phyloP scores from a whole-genome alignment of 768 basidiomycete genomes.

The Suillus plorans region DNA sequence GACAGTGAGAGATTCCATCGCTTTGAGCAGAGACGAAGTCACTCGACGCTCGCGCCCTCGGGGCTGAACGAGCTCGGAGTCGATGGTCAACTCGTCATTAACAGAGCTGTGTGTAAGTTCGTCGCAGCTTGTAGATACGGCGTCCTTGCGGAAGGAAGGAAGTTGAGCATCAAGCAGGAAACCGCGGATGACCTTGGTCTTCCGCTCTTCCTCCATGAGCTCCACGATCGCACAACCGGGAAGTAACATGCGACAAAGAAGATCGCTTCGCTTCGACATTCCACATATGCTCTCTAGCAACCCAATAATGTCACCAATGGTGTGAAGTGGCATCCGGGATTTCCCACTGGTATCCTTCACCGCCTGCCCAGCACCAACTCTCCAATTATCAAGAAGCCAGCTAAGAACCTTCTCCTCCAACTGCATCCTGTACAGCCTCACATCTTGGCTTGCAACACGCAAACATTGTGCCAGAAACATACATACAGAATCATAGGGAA shows the following conservation, averaged over 20 bases:
- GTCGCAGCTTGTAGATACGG: neutral
- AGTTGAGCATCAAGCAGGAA: slow-evolving; percentile 69
- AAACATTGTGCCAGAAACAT: slow-evolving; percentile 72
- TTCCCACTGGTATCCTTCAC: slow-evolving; percentile 35
- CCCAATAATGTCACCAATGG: slow-evolving; percentile 57
- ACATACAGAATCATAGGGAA: slow-evolving; percentile 90
- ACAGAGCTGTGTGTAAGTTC: neutral
- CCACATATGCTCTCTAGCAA: slow-evolving; percentile 68
- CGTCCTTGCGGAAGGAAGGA: slow-evolving; percentile 37
- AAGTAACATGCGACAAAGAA: slow-evolving; percentile 52
- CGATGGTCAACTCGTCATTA: slow-evolving; percentile 1
- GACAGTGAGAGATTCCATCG: slow-evolving; percentile 48
- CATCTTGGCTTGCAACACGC: slow-evolving; percentile 74
- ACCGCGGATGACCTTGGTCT: slow-evolving; percentile 60
- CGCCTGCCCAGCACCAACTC: slow-evolving; percentile 37
- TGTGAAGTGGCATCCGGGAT: slow-evolving; percentile 49
- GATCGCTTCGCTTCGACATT: slow-evolving; percentile 43
- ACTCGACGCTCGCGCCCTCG: slow-evolving; percentile 59
- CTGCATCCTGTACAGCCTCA: slow-evolving; percentile 78
- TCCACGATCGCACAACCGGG: slow-evolving; percentile 71
- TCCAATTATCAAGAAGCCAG: slow-evolving; percentile 82
- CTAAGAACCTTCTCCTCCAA: slow-evolving; percentile 83
- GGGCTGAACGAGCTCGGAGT: slow-evolving; percentile 43
- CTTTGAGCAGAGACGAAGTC: slow-evolving; percentile 61
- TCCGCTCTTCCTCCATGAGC: slow-evolving; percentile 56